Conservation (phyloP, 2,329 filamentous ascomycete genomes). For the Aspergillus transmontanensis region DNA sequence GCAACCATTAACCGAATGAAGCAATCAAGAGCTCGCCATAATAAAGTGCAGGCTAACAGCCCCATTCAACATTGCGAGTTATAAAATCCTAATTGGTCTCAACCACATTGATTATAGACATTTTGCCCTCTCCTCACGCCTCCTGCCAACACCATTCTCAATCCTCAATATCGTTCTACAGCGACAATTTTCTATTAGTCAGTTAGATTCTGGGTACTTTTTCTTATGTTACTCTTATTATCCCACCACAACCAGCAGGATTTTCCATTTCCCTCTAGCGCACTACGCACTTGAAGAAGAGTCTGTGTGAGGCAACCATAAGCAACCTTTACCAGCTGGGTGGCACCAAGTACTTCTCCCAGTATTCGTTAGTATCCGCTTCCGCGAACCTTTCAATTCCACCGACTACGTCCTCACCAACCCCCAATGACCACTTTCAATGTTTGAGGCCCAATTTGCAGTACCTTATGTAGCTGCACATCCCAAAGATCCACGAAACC, state of each 20-base stretch:
- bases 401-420: conserved; percentile 2
- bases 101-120: too few species aligned
- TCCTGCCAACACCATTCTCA: too few species aligned
- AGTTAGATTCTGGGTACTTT: too few species aligned
- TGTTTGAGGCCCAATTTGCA: background rate
- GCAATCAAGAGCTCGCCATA: too few species aligned
- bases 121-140: too few species aligned
- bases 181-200: too few species aligned
- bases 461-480: conserved; percentile 5
- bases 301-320: background rate
- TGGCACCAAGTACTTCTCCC: conserved; percentile 11
- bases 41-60: too few species aligned
- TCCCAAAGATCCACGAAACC: background rate
- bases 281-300: background rate
- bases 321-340: background rate
- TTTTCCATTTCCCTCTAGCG: background rate
- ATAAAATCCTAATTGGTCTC: too few species aligned
- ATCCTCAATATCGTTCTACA: too few species aligned
- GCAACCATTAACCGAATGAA: too few species aligned
- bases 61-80: too few species aligned
- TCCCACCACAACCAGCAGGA: background rate
- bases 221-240: too few species aligned
- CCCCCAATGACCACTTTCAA: conserved; percentile 5
- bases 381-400: conserved; percentile 10
- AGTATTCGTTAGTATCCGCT: conserved; percentile 5